Conservation (phyloP, 306 rosid genomes). For the Pyrus communis region DNA sequence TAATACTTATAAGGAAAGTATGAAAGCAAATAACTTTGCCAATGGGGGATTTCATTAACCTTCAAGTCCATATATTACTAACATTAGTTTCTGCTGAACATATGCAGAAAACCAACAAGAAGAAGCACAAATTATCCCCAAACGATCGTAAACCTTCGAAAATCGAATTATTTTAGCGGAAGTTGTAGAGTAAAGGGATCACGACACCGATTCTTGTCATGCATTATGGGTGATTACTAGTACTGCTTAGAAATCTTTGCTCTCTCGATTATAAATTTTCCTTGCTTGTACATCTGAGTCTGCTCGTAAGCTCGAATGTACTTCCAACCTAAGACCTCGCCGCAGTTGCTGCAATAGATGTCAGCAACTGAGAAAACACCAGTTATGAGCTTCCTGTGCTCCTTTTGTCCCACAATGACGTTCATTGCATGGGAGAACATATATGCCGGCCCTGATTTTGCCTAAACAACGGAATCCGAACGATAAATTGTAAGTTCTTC, state of each 20-base stretch:
- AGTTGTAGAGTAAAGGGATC: background rate
- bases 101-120: background rate
- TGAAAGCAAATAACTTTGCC: background rate
- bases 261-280: conserved; percentile 33
- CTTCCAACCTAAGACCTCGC: conserved; percentile 41
- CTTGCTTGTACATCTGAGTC: conserved; percentile 27
- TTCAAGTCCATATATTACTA: background rate
- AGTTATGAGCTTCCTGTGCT: conserved; percentile 15
- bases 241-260: conserved; percentile 34
- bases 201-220: background rate
- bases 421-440: conserved; percentile 41
- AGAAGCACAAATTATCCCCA: background rate
- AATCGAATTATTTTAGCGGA: background rate
- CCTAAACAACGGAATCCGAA: conserved; percentile 6
- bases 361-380: conserved; percentile 36
- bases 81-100: background rate
- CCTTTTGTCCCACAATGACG: conserved; percentile 30
- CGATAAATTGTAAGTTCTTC: background rate
- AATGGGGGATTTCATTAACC: background rate
- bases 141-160: background rate
- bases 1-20: background rate
- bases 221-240: background rate
- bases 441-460: conserved; percentile 34
- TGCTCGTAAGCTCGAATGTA: conserved; percentile 27
- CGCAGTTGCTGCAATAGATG: conserved; percentile 31